Evolutionary conservation across 2,329 filamentous ascomycete genomes (phyloP).

Genomic region (Knufia fluminis): DNA sequence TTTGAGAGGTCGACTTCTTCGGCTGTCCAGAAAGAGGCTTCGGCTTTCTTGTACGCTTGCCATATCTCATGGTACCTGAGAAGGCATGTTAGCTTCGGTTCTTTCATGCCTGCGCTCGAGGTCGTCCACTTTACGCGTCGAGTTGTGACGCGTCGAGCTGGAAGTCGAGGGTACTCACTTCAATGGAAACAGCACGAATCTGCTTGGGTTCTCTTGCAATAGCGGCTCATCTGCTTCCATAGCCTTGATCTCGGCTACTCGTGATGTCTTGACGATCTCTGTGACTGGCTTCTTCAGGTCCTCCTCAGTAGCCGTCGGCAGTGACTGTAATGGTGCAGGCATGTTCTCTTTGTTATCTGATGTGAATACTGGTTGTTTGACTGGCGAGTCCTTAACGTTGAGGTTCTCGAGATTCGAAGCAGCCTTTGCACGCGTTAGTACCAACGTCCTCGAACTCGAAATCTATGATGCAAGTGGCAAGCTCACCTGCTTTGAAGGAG

Average conservation of each 20-base stretch:
- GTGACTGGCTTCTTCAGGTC: conserved; percentile 48
- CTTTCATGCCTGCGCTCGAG: neutral
- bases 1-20: conserved; percentile 99
- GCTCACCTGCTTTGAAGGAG: conserved; percentile 63
- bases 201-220: conserved; percentile 86
- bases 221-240: conserved; percentile 80
- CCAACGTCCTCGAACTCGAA: conserved; percentile 27
- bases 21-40: conserved; percentile 99
- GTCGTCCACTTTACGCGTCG: conserved; percentile 59
- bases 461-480: conserved; percentile 31
- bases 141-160: conserved; percentile 35
- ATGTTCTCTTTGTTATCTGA: conserved; percentile 71
- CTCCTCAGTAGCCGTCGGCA: conserved; percentile 43
- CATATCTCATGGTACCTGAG: conserved; percentile 18
- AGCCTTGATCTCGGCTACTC: conserved; percentile 46
- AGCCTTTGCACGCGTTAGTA: conserved; percentile 51
- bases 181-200: conserved; percentile 97
- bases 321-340: conserved; percentile 41
- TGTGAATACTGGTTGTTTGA: conserved; percentile 77
- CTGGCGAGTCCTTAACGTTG: conserved; percentile 78
- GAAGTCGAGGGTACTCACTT: conserved; percentile 68
- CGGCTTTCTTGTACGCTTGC: conserved; percentile 92
- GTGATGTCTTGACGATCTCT: conserved; percentile 37
- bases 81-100: neutral
- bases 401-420: conserved; percentile 77